Conservation (phyloP, 2,329 filamentous ascomycete genomes). For the Delphinella strobiligena region DNA sequence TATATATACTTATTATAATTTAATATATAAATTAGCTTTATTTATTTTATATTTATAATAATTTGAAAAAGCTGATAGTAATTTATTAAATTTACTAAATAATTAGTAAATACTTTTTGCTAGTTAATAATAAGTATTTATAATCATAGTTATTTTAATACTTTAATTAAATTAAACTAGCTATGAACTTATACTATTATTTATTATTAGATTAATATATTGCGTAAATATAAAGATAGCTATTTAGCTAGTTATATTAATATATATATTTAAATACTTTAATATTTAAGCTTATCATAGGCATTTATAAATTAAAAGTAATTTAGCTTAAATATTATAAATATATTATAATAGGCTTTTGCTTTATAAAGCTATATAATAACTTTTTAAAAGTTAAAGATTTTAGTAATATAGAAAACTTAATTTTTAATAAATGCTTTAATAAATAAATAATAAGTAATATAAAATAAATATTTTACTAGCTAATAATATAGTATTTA, state of each 20-base stretch:
- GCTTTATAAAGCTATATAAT: neutral
- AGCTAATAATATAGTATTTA: slow-evolving; percentile 1
- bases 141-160: too few species aligned
- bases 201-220: too few species aligned
- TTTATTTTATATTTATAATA: slow-evolving; percentile 1
- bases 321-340: slow-evolving; percentile 1
- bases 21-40: neutral
- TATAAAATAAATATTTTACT: neutral
- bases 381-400: neutral
- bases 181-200: too few species aligned
- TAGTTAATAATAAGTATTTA: too few species aligned
- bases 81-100: neutral
- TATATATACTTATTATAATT: neutral
- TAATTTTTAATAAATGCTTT: too few species aligned
- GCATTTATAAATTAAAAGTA: slow-evolving; percentile 5
- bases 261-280: slow-evolving; percentile 3
- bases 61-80: neutral
- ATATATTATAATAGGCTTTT: slow-evolving; percentile 12
- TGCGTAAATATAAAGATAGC: neutral
- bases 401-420: neutral
- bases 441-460: too few species aligned
- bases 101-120: slow-evolving; percentile 1
- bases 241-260: neutral
- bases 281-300: slow-evolving; percentile 3
- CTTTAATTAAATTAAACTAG: too few species aligned